Evolutionary conservation across 108 stramenopile genomes (phyloP).

Genomic region (Nitzschia inconspicua): DNA sequence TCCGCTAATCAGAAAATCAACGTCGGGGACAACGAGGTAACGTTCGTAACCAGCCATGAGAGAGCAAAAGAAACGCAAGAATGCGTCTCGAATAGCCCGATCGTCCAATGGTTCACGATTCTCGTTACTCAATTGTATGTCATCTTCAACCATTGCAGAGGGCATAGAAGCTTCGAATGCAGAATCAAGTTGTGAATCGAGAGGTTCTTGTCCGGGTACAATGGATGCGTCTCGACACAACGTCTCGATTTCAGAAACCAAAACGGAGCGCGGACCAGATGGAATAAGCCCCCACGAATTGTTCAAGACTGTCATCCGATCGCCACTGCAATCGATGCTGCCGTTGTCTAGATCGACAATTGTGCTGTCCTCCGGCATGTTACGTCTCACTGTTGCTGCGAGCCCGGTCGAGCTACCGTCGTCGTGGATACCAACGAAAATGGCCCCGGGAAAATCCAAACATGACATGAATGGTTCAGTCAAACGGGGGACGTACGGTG

Average conservation of each 20-base stretch:
- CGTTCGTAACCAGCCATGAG: constrained; percentile 81
- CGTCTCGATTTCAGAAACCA: constrained; percentile 79
- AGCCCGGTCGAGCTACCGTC: constrained; percentile 60
- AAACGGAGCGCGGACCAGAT: constrained; percentile 48
- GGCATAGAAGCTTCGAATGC: constrained; percentile 36
- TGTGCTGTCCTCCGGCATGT: constrained; percentile 79
- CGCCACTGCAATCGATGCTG: constrained; percentile 65
- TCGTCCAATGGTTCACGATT: constrained; percentile 68
- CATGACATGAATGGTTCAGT: constrained; percentile 83
- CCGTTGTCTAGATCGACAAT: constrained; percentile 81
- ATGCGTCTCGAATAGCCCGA: constrained; percentile 78
- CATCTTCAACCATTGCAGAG: constrained; percentile 34
- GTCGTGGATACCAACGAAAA: constrained; percentile 86
- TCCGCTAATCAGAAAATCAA: constrained; percentile 75
- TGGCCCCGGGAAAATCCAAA: constrained; percentile 83
- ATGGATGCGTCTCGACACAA: constrained; percentile 78
- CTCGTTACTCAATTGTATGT: constrained; percentile 7
- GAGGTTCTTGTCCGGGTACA: constrained; percentile 77
- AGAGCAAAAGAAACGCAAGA: constrained; percentile 79
- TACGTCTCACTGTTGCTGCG: constrained; percentile 52
- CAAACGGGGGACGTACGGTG: constrained; percentile 82
- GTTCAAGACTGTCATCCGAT: constrained; percentile 51
- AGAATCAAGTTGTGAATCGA: constrained; percentile 65
- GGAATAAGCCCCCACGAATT: constrained; percentile 76
- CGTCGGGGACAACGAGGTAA: constrained; percentile 82